Percentiles rank a stretch among this genome's conserved stretches.
phyloP scores from a whole-genome alignment of 78 protist species.

The Dictyostelium intermedium region DNA sequence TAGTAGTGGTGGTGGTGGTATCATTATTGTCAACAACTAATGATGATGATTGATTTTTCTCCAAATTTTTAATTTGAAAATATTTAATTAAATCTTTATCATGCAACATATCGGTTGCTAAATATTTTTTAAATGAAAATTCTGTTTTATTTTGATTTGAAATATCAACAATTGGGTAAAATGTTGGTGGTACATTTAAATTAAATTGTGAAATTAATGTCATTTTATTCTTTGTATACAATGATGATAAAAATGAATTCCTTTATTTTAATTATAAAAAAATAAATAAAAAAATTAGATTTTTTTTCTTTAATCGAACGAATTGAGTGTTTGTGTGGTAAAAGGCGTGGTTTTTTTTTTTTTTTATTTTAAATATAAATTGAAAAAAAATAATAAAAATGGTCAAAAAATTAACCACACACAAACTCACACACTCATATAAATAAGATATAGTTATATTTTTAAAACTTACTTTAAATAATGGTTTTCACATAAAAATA shows the following conservation, averaged over 20 bases:
- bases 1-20: not conserved
- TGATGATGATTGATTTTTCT: not conserved
- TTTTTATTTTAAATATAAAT: not conserved
- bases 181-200: not conserved
- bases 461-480: slow-evolving; percentile 37
- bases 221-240: slow-evolving; percentile 46
- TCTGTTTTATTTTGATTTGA: not conserved
- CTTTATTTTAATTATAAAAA: not conserved
- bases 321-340: too few species aligned
- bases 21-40: not conserved
- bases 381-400: too few species aligned
- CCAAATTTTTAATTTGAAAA: not conserved
- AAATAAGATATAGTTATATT: not conserved
- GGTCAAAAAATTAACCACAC: too few species aligned
- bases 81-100: not conserved
- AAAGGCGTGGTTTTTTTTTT: not conserved
- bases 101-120: not conserved
- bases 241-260: slow-evolving; percentile 11
- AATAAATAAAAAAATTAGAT: not conserved
- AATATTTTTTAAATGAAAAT: slow-evolving; percentile 7
- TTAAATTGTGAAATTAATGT: not conserved
- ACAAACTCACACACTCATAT: not conserved
- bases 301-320: not conserved
- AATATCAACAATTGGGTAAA: slow-evolving; percentile 20
- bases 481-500: slow-evolving; percentile 11